Percentiles rank a stretch among this genome's conserved stretches.
Conservation (phyloP, 352 stramenopile genomes). For the Chrysophaeum taylorii region DNA sequence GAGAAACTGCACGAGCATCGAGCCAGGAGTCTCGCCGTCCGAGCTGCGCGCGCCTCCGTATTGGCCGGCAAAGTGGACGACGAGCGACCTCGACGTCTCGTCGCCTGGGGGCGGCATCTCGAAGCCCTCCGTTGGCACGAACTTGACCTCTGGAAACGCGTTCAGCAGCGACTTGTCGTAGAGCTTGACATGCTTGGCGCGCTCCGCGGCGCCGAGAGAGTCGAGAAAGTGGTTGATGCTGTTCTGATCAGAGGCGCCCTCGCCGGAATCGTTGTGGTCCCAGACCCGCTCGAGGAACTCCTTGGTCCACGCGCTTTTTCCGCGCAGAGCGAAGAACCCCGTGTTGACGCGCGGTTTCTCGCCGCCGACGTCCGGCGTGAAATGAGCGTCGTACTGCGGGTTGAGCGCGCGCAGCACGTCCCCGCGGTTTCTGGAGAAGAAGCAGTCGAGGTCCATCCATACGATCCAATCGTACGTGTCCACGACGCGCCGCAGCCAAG, state of each 20-base stretch:
- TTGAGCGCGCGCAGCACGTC: not conserved
- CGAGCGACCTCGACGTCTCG: not conserved
- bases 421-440: not conserved
- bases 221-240: constrained; percentile 4
- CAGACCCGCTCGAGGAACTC: constrained; percentile 9
- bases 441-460: constrained; percentile 10
- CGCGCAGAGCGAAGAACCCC: constrained; percentile 13
- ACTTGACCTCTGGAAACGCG: constrained; percentile 3
- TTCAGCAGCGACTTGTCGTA: constrained; percentile 2
- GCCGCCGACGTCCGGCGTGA: not conserved
- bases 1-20: constrained; percentile 14
- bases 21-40: not conserved
- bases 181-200: not conserved
- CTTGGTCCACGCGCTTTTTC: not conserved
- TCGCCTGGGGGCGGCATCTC: not conserved
- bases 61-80: constrained; percentile 8
- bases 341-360: constrained; percentile 13
- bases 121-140: constrained; percentile 3
- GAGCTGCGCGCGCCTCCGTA: not conserved
- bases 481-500: not conserved
- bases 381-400: not conserved
- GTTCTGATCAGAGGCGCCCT: constrained; percentile 6
- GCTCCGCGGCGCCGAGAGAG: not conserved
- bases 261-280: constrained; percentile 5
- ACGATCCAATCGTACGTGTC: not conserved